Conservation (phyloP, 2,329 filamentous ascomycete species). For the Pestalotiopsis sp. region DNA sequence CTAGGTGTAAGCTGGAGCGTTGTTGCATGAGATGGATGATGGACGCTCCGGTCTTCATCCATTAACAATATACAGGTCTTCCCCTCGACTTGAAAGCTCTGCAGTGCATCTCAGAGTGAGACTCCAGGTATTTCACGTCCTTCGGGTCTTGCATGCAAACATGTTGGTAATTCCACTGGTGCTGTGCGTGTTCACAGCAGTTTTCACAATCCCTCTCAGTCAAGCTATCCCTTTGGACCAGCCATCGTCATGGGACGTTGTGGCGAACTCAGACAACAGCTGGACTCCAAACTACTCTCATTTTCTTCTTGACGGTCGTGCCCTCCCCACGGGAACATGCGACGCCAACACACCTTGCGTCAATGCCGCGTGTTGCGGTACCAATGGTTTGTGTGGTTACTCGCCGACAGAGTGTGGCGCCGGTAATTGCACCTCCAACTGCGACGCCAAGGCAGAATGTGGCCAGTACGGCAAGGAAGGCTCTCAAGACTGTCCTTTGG, state of each 20-base stretch:
- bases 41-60: too few species aligned
- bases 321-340: slow-evolving; percentile 17
- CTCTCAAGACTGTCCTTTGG: neutral
- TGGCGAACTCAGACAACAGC: neutral
- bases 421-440: slow-evolving; percentile 3
- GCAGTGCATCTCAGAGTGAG: too few species aligned
- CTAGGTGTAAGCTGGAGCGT: too few species aligned
- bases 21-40: too few species aligned
- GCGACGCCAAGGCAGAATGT: neutral
- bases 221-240: neutral
- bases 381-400: slow-evolving; percentile 9
- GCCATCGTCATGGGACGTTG: neutral
- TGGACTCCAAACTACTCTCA: neutral
- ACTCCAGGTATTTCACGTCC: too few species aligned
- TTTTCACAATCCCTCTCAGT: too few species aligned
- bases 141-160: too few species aligned
- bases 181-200: too few species aligned
- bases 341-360: slow-evolving; percentile 21
- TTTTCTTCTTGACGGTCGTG: neutral
- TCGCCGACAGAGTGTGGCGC: slow-evolving; percentile 21
- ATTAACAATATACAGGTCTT: too few species aligned
- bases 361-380: slow-evolving; percentile 28
- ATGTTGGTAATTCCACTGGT: too few species aligned
- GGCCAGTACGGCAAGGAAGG: neutral
- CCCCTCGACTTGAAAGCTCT: too few species aligned